Evolutionary conservation across 2,329 filamentous ascomycete genomes (phyloP).

Genomic region (Didymosphaeria variabile): DNA sequence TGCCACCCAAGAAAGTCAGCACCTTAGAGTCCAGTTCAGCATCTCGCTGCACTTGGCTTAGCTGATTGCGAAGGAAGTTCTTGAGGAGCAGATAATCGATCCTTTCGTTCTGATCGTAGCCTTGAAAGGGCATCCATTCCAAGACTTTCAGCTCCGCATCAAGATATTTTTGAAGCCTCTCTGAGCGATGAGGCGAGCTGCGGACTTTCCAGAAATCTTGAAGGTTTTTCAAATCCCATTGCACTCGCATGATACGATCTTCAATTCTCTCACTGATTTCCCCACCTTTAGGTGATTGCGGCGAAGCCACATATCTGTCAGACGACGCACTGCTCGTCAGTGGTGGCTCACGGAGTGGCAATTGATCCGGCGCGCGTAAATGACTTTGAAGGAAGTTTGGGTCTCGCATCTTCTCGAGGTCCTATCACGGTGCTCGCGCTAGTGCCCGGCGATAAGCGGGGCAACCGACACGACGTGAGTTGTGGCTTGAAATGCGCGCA

Average conservation of each 20-base stretch:
- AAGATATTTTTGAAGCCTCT: constrained; percentile 55
- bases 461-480: neutral
- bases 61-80: constrained; percentile 53
- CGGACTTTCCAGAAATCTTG: constrained; percentile 60
- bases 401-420: neutral
- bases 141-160: constrained; percentile 53
- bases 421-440: neutral
- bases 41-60: constrained; percentile 53
- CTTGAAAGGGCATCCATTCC: constrained; percentile 45
- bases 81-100: constrained; percentile 62
- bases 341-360: no score
- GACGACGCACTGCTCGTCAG: no score
- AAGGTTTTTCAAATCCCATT: constrained; percentile 58
- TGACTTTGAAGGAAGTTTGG: constrained; percentile 1
- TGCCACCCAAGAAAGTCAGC: constrained; percentile 54
- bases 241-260: constrained; percentile 42
- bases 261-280: constrained; percentile 15
- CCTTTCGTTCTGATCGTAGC: constrained; percentile 54
- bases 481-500: neutral
- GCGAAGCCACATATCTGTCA: neutral
- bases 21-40: constrained; percentile 49
- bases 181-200: constrained; percentile 54
- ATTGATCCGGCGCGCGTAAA: neutral
- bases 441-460: neutral
- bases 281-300: neutral